Evolutionary conservation across 805 yeast species (phyloP), one percentile per base, ranked within the genome.

Genomic region (Blastobotrys chiropterorum): DNA sequence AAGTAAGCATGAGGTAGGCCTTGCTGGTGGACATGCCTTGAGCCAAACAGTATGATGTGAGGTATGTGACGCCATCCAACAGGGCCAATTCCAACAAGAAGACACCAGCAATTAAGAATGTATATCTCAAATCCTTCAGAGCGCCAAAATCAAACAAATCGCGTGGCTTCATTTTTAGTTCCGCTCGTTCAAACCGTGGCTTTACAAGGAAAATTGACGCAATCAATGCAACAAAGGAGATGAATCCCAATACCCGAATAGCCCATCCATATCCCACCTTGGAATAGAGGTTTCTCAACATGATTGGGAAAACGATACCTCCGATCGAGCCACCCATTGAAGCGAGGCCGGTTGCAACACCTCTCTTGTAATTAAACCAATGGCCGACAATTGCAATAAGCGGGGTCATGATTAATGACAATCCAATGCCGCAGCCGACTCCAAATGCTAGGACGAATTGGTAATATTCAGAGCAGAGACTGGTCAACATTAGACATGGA

Each of bases 361-460:
- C 90, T 59, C 90, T 71, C 58, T 73, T 81, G 34, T 66, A 68
- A 39, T 72, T 67, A 63, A 84, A 85, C 83, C 86, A 85, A 54
- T 85, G 87, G 21, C 82, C 79, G 0, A 83, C 73, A 15, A 79
- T 80, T 4, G 86, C 77, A 2, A 84, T 72, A 38, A 81, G 63
- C 0, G 89, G 88, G 5, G 82, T 75, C 68, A 81, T 76, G 34
- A 83, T 71, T 34, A 82, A 67, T 1, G 85, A 85, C 38, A 78
- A 73, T 0, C 86, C 88, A 3, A 76, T 54, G 2, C 88, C 90
- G 41, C 75, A 67, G 19, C 77, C 69, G 1, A 83, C 56, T 2
- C 82, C 79, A 60, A 83, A 80, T 30, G 83, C 72, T 20, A 84
- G 62, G 15, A 85, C 73, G 58, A 84, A 85, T 52, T 84, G 86